Evolutionary conservation across 495 filamentous ascomycete species (phyloP).

Genomic region (Friedmanniomyces simplex): DNA sequence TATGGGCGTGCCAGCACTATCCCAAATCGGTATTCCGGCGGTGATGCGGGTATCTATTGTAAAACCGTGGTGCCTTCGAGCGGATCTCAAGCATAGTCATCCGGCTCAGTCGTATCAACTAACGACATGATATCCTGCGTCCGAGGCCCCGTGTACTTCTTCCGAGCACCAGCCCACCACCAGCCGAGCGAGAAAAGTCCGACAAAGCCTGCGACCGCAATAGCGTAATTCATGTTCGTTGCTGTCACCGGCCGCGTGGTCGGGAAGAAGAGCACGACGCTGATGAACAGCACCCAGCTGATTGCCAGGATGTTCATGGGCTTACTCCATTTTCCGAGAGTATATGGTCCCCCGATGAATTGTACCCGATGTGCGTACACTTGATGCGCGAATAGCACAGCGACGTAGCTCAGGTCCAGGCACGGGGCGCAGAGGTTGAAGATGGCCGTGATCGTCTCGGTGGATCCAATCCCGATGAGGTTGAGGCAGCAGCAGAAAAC

Average conservation of each 20-base stretch:
- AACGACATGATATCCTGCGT: constrained; percentile 23
- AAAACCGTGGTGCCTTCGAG: not conserved
- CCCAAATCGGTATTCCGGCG: too few species aligned
- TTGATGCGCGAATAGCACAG: constrained; percentile 56
- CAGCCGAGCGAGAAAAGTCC: constrained; percentile 50
- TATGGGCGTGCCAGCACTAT: too few species aligned
- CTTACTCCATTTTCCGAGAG: constrained; percentile 49
- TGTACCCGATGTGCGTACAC: constrained; percentile 47
- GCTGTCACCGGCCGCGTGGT: constrained; percentile 48
- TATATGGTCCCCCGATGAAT: constrained; percentile 56
- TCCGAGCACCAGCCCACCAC: constrained; percentile 53
- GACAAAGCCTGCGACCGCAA: constrained; percentile 54
- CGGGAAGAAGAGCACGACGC: constrained; percentile 58
- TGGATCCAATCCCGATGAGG: constrained; percentile 57
- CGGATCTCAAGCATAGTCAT: constrained; percentile 7
- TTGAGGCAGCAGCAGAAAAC: constrained; percentile 50
- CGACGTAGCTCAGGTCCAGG: constrained; percentile 57
- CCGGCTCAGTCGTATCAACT: constrained; percentile 9
- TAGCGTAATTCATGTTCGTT: constrained; percentile 63
- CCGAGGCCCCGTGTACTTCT: constrained; percentile 22
- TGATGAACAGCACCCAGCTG: constrained; percentile 59
- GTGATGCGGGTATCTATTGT: too few species aligned
- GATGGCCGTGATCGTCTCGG: constrained; percentile 57
- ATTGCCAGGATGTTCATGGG: constrained; percentile 50
- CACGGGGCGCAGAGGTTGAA: constrained; percentile 64